Base-by-base conservation (phyloP, 176 grass and related monocot species). In the Microstegium vimineum region DNA sequence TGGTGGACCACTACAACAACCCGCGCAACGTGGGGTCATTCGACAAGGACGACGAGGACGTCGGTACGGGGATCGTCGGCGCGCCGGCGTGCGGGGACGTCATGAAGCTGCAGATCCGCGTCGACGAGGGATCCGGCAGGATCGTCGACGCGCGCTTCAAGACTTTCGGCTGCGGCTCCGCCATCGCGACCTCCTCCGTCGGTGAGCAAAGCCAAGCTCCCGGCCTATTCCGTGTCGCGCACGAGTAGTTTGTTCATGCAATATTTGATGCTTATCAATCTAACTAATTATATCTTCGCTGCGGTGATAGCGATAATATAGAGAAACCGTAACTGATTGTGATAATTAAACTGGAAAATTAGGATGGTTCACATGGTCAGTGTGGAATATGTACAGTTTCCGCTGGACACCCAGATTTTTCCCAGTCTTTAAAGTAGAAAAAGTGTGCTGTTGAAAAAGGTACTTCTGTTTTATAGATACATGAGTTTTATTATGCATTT, bases 81-180 rank as follows among this genome's bases (percentile, higher is more conserved):
- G 95, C 90, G 51, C 95, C 95, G 13, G 95, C 95, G 3, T 98
- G 92, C 71, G 95, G 95, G 22, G 92, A 98, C 76, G 95, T 98
- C 79, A 98, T 98, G 95, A 93, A 95, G 89, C 87, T 98, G 73
- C 92, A 95, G 87, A 98, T 98, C 76, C 92, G 83, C 84, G 87
- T 95, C 62, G 92, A 98, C 66, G 80, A 93, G 28, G 79, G 26
- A 0, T 85, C 92, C 32, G 92, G 92, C 10, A 91, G 41, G 87
- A 95, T 98, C 75, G 79, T 91, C 52, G 92, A 98, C 62, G 90
- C 92, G 13, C 94, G 95, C 76, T 98, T 98, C 80, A 99, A 99
- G 91, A 95, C 96, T 56, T 95, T 95, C 73, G 93, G 93, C 14
- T 95, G 93, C 35, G 96, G 96, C 65, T 99, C 96, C 14, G 91